phyloP scores from a whole-genome alignment of 2,329 filamentous ascomycete genomes.

The Biscogniauxia sp. region DNA sequence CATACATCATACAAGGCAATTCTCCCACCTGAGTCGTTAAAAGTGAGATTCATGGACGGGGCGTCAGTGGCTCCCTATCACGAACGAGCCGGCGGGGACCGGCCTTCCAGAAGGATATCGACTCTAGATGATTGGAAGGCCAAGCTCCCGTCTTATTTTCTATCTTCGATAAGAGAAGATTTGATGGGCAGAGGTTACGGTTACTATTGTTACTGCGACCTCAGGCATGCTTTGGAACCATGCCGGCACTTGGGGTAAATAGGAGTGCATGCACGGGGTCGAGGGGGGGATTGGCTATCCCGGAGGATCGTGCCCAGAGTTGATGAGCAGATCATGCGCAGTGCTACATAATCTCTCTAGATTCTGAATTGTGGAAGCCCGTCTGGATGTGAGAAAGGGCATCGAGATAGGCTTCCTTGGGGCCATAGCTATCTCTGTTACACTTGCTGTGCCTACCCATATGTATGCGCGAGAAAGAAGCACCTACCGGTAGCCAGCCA shows the following conservation, averaged over 20 bases:
- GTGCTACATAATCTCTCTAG: not conserved
- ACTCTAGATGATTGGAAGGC: not conserved
- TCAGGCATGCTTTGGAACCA: not conserved
- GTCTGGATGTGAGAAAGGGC: not conserved
- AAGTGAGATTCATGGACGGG: not conserved
- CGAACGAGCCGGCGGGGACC: not conserved
- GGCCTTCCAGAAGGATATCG: not conserved
- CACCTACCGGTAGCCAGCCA: not conserved
- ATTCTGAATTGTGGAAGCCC: not conserved
- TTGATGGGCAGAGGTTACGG: not conserved
- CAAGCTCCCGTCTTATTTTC: not conserved
- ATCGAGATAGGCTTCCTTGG: not conserved
- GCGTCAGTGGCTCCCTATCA: not conserved
- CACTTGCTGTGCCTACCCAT: not conserved
- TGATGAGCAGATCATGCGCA: not conserved
- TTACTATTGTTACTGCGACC: not conserved
- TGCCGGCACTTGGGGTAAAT: not conserved
- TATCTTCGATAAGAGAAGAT: not conserved
- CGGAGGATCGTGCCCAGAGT: not conserved
- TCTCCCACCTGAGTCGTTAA: not conserved
- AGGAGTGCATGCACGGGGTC: not conserved
- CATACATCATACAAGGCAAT: not conserved
- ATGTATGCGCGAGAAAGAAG: not conserved
- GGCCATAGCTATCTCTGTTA: not conserved
- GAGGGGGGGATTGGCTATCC: not conserved